Evolutionary conservation across 495 filamentous ascomycete species (phyloP), one percentile per base, ranked within the genome.

Genomic region (Penicillium salamii): DNA sequence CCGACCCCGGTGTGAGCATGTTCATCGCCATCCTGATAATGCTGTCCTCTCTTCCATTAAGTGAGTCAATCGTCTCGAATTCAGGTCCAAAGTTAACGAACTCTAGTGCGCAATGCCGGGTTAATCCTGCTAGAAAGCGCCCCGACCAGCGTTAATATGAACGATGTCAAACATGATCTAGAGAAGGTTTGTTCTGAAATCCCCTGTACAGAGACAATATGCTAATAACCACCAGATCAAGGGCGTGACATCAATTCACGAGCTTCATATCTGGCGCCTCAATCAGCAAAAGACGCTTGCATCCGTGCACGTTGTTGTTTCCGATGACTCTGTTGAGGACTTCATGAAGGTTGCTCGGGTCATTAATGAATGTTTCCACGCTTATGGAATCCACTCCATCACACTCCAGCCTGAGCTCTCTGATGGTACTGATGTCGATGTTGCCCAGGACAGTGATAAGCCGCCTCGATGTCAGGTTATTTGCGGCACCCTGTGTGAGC

Each of bases 71-170:
- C n/a, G n/a, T n/a, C n/a, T n/a, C n/a, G n/a, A n/a, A n/a, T n/a
- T n/a, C n/a, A 26, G 8, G 6, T 15, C 6, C n/a, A 13, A 43
- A 42, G 15, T 53, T 54, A 14, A 60, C 41, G 17, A 14, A 5
- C n/a, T 44, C 7, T 8, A 73, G 72, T 77, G 33, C 68, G 66
- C 29, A 55, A 56, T 17, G 52, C 63, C 7, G 76, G 77, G 11
- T 35, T 53, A 11, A 91, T 96, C 35, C 76, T 97, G 7, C 78
- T 97, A 1, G 90, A 96, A 65, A 89, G 89, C 29, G 89, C 86
- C 0, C 91, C 91, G 0, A 81, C 82, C 9, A 84, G 85, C 12
- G 82, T 97, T 55, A 77, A 84, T 23, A 69, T 89, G 44, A 78
- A 81, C 35, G 84, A 95, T 49, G 86, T 97, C 61, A 83, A 88